phyloP scores from a whole-genome alignment of 192 early-diverging fungal species.

The Backusella luteola region DNA sequence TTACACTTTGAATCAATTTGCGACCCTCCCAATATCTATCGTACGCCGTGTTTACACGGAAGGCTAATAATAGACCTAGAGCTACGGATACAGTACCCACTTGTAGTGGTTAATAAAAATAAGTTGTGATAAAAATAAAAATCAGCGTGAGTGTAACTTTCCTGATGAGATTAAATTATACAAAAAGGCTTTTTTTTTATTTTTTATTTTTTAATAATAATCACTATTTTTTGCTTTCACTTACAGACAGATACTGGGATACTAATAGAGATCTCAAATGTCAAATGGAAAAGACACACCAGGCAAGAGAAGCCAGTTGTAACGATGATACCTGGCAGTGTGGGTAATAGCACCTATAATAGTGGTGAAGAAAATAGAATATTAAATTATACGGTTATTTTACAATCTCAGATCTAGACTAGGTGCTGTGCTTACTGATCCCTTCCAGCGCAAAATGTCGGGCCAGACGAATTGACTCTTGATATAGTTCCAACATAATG shows the following conservation, averaged over 20 bases:
- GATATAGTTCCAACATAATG: not conserved
- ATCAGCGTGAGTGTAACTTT: not conserved
- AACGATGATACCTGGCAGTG: conserved; percentile 18
- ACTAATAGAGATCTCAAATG: conserved; percentile 15
- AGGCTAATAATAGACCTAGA: conserved; percentile 72
- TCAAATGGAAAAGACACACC: conserved; percentile 12
- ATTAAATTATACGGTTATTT: not conserved
- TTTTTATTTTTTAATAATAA: not conserved
- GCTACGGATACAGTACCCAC: conserved; percentile 54
- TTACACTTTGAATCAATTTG: conserved; percentile 59
- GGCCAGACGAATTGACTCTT: conserved; percentile 23
- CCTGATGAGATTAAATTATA: not conserved
- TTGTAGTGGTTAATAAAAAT: not conserved
- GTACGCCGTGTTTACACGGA: conserved; percentile 79
- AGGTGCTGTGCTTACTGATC: conserved; percentile 21
- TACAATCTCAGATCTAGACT: not conserved
- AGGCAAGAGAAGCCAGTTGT: conserved; percentile 19
- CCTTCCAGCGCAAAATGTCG: conserved; percentile 33
- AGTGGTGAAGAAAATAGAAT: not conserved
- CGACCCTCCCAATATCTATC: conserved; percentile 79
- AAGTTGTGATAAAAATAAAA: not conserved
- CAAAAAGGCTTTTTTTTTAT: not conserved
- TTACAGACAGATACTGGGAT: conserved; percentile 25
- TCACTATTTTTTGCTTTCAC: not conserved
- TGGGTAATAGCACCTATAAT: conserved; percentile 17